Evolutionary conservation across 73 alveolate species (phyloP), one percentile per base, ranked within the genome.

Genomic region (Effrenium voratum): DNA sequence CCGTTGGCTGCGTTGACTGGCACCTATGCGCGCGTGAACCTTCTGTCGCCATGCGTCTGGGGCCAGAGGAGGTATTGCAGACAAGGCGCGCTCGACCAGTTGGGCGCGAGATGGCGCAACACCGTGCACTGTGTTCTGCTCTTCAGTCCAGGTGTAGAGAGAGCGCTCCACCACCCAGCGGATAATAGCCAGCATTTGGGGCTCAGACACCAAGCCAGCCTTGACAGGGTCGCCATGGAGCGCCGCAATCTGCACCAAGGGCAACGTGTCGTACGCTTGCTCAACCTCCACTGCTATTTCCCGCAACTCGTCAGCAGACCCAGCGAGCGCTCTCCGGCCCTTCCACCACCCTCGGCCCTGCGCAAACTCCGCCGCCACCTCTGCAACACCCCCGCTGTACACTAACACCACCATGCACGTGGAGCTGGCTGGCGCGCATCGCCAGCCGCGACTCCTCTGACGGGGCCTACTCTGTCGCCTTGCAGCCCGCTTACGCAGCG

Each of bases 1-100:
- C 36, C 73, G 50, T 26, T 83, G 93, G n/a, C n/a, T n/a, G 41
- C 76, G 22, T 28, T 3, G 26, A 34, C 38, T 13, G 57, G 79
- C 36, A 36, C 26, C n/a, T 5, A 50, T 16, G 0, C 68, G 40
- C 12, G 41, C 3, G 2, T 44, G 77, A 13, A 50, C 41, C 15
- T 30, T 49, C 43, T 83, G 79, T 57, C 52, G 43, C 79, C 38
- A 36, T 19, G 3, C 77, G 0, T 12, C 43, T 3, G 93, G 77
- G 22, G 30, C 59, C 3, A 52, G 28, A 13, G 40, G 0, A 0
- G 93, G 93, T 30, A 50, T 38, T 52, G 57, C 41, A 22, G 77
- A 40, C 93, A 83, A 40, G 10, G 93, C 93, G 5, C 52, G 36
- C 59, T 83, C 79, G 28, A 83, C 93, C 32, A 83, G 79, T 79